Conservation (phyloP, 2,329 filamentous ascomycete genomes). For the Fonsecaea nubica region DNA sequence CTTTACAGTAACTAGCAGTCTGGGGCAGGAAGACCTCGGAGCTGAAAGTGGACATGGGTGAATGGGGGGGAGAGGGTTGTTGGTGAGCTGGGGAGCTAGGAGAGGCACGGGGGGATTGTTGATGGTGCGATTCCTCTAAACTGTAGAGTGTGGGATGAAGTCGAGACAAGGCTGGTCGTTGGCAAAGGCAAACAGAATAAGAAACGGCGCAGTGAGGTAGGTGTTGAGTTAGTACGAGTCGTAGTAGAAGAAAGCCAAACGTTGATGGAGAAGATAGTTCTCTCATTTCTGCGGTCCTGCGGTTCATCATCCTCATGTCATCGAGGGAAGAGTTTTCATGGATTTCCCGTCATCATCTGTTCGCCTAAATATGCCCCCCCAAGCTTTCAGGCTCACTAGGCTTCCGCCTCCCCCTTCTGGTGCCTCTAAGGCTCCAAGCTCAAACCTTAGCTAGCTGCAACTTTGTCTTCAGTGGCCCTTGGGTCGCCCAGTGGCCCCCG, state of each 20-base stretch:
- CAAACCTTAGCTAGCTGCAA: slow-evolving; percentile 4
- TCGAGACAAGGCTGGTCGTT: slow-evolving; percentile 1
- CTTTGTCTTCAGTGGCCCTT: slow-evolving; percentile 9
- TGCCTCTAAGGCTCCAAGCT: background rate
- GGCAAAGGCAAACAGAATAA: background rate
- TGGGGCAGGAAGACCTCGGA: background rate
- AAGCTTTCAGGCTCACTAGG: slow-evolving; percentile 7
- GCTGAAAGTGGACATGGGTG: slow-evolving; percentile 4
- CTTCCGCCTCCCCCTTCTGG: slow-evolving; percentile 5
- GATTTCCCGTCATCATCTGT: slow-evolving; percentile 5
- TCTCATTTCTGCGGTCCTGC: background rate
- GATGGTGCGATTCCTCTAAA: background rate
- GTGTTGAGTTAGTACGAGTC: background rate
- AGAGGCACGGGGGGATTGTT: background rate
- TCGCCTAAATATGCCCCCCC: slow-evolving; percentile 7
- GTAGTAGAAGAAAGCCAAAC: background rate
- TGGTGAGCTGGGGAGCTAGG: background rate
- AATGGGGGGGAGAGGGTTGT: background rate
- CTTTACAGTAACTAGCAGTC: background rate
- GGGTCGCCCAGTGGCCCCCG: slow-evolving; percentile 1
- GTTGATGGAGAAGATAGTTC: background rate
- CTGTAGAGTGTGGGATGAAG: background rate
- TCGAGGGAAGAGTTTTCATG: slow-evolving; percentile 5
- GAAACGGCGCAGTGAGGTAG: background rate
- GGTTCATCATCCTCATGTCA: slow-evolving; percentile 4